Conservation (phyloP, 495 filamentous ascomycete species). For the Hypoxylon fuscum region DNA sequence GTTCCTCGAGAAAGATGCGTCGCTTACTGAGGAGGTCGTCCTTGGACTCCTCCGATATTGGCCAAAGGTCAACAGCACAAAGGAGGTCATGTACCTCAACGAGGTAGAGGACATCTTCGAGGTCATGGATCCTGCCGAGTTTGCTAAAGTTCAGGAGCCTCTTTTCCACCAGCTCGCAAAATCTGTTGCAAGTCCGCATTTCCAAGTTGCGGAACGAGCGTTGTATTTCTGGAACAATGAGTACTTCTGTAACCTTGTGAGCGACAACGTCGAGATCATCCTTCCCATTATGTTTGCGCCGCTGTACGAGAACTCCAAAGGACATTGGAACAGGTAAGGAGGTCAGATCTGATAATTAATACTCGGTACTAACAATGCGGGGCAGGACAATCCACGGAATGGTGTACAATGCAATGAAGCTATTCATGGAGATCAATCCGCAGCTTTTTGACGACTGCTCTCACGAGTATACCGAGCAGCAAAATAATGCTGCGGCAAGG, state of each 20-base stretch:
- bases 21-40: conserved; percentile 97
- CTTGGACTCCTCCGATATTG: conserved; percentile 94
- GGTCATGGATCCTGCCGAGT: conserved; percentile 99
- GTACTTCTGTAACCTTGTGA: conserved; percentile 99
- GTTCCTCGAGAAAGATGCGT: conserved; percentile 98
- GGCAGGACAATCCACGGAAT: conserved; percentile 96
- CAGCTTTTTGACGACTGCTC: conserved; percentile 99
- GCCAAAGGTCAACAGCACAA: conserved; percentile 99
- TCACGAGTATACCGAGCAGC: conserved; percentile 96
- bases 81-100: conserved; percentile 99
- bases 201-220: conserved; percentile 97
- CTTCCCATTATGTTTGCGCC: conserved; percentile 99
- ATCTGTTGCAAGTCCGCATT: conserved; percentile 97
- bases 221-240: conserved; percentile 99
- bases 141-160: conserved; percentile 97
- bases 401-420: conserved; percentile 99
- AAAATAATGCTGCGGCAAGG: conserved; percentile 84
- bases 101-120: conserved; percentile 99
- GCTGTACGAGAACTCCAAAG: conserved; percentile 98
- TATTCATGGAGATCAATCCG: conserved; percentile 99
- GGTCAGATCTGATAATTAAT: background rate
- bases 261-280: conserved; percentile 98
- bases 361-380: conserved; percentile 20
- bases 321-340: conserved; percentile 95
- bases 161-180: conserved; percentile 97